Conservation (phyloP, 2,329 filamentous ascomycete genomes). For the Cordyceps cicadae region DNA sequence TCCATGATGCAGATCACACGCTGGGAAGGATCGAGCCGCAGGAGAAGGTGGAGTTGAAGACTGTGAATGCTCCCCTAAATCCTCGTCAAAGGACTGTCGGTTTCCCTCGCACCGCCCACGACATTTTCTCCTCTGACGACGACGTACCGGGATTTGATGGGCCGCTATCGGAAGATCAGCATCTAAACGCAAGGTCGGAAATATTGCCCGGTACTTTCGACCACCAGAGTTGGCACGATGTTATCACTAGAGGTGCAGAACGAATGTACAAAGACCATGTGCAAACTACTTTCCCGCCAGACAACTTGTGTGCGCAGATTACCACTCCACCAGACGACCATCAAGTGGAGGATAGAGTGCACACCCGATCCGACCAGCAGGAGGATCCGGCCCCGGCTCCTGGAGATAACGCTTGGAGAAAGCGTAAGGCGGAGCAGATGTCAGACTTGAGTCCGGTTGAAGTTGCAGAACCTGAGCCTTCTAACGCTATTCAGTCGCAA, state of each 20-base stretch:
- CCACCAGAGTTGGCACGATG: not conserved
- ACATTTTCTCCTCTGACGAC: not conserved
- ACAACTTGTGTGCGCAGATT: not conserved
- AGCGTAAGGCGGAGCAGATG: not conserved
- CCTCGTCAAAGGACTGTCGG: not conserved
- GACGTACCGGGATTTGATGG: not conserved
- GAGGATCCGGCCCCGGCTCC: not conserved
- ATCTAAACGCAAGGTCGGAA: slow-evolving; percentile 23
- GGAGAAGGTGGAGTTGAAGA: not conserved
- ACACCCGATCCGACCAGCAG: not conserved
- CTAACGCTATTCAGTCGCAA: not conserved
- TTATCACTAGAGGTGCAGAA: slow-evolving; percentile 28
- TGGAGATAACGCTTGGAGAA: not conserved
- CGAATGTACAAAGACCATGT: slow-evolving; percentile 18
- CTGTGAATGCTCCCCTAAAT: not conserved
- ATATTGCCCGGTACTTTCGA: not conserved
- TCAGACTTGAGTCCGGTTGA: not conserved
- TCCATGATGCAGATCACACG: not conserved
- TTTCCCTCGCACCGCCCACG: not conserved
- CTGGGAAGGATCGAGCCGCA: not conserved
- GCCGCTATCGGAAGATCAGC: not conserved
- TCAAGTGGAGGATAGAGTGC: slow-evolving; percentile 5
- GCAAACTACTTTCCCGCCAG: too few species aligned
- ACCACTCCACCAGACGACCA: too few species aligned
- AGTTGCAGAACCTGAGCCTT: not conserved